A percentile compares a stretch with the other conserved stretches of the same genome.
These are phyloP conservation scores for Fusarium penzigii DNA, from an alignment of 2,329 filamentous ascomycete genomes.

Conservation along the genomic window DNA sequence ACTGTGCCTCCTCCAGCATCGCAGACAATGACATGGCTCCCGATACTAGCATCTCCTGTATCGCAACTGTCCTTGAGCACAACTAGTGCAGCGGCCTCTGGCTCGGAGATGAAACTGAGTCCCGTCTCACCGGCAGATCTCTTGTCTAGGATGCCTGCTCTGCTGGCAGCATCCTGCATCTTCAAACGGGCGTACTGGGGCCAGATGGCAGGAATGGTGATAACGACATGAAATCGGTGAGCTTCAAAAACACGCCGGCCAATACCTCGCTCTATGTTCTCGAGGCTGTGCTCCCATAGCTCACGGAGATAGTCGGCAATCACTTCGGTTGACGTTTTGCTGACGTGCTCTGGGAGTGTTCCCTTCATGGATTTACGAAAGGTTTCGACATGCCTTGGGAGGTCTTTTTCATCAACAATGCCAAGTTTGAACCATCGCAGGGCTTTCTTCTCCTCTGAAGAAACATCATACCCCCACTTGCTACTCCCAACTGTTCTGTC, in stretches of 20 bases:
- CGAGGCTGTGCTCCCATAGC: constrained; percentile 35
- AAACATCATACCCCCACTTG: constrained; percentile 37
- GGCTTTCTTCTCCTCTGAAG: constrained; percentile 16
- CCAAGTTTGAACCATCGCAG: constrained; percentile 46
- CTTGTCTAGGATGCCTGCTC: constrained; percentile 38
- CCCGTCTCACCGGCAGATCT: constrained; percentile 31
- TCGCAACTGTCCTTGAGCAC: constrained; percentile 33
- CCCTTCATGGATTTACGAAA: constrained; percentile 22
- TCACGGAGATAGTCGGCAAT: constrained; percentile 35
- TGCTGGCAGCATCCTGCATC: constrained; percentile 38
- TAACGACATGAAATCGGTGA: constrained; percentile 37
- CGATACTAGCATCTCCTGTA: constrained; percentile 22
- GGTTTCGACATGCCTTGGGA: constrained; percentile 29
- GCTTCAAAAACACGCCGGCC: constrained; percentile 23
- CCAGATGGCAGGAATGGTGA: constrained; percentile 51
- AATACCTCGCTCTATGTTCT: constrained; percentile 27
- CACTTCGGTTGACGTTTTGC: constrained; percentile 31
- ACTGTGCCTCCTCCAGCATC: constrained; percentile 42
- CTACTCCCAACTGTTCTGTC: neutral
- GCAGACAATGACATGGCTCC: constrained; percentile 36
- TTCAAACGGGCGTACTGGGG: constrained; percentile 36
- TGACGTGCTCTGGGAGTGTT: neutral
- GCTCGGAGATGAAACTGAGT: constrained; percentile 43
- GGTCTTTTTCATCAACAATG: constrained; percentile 38
- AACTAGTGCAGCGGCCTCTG: constrained; percentile 47